Evolutionary conservation across 768 basidiomycete genomes (phyloP), one percentile per base, ranked within the genome.

Genomic region (Rhizopogon rudus): DNA sequence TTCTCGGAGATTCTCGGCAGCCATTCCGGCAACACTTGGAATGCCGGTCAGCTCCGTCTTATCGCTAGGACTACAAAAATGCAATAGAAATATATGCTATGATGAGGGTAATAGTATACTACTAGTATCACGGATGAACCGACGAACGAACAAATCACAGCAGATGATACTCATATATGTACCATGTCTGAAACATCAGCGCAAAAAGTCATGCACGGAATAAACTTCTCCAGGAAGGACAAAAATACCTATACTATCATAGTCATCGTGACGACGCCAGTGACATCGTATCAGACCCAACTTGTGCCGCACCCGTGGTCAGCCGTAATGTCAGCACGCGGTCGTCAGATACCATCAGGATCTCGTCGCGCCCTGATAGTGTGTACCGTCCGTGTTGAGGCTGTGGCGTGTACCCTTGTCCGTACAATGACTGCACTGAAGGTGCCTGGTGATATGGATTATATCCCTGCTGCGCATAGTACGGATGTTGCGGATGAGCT

Each of bases 261-360:
- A 60, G 44, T 57, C 57, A 58, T 35, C 59, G 59, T 44, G 59
- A 65, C 35, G 55, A 62, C 41, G 62, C 45, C 44, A 56, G 39
- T 7, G 64, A 59, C 12, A 16, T 46, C 42, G 51, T 31, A 42
- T 58, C 54, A n/a, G 55, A 61, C 16, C 6, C 46, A 17, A 60
- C 49, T 20, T 55, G 59, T 10, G 20, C 45, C 39, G 63, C 60
- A 37, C 60, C 58, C 14, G 73, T 67, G 55, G 76, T 70, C 58
- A 86, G 73, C 46, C 85, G 82, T 52, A 93, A 69, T 42, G 85
- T 80, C 65, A 93, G 73, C 56, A 93, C 84, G 35, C 88, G 82
- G 71, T 96, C 93, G 61, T 95, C 94, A 4, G 90, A 92, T 37
- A 92, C 88, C 71, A 95, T 84, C 58, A 96, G 73, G 66, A 97